Percentiles rank a stretch among this genome's conserved stretches.
phyloP scores from a whole-genome alignment of 2,329 filamentous ascomycete species.

The Colletotrichum somersetense region DNA sequence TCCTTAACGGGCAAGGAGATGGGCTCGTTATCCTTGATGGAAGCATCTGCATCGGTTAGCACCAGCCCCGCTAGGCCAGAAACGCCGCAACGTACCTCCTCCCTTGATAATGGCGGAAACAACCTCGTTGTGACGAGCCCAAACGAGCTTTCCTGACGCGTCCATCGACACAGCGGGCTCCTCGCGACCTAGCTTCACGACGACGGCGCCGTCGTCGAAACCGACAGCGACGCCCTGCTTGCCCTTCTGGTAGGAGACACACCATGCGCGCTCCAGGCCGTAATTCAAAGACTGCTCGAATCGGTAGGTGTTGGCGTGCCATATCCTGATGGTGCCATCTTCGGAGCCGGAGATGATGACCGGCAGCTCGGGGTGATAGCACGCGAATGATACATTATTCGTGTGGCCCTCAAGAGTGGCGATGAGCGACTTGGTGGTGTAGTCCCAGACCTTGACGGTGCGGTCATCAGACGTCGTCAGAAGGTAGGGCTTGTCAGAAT shows the following conservation, averaged over 20 bases:
- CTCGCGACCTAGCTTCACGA: constrained; percentile 97
- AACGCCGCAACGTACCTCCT: constrained; percentile 64
- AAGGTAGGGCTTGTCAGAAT: constrained; percentile 84
- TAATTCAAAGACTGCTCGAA: constrained; percentile 97
- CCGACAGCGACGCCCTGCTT: constrained; percentile 95
- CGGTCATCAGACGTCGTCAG: constrained; percentile 93
- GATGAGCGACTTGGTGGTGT: constrained; percentile 97
- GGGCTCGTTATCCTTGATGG: constrained; percentile 88
- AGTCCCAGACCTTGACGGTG: constrained; percentile 95
- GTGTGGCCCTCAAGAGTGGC: constrained; percentile 97
- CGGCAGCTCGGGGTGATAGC: constrained; percentile 96
- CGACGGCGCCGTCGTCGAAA: constrained; percentile 97
- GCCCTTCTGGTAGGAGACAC: constrained; percentile 93
- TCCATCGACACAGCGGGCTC: constrained; percentile 99
- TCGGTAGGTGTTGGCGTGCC: constrained; percentile 98
- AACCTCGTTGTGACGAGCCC: constrained; percentile 95
- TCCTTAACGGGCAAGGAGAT: constrained; percentile 93
- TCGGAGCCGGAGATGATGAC: constrained; percentile 98
- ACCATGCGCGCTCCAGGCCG: constrained; percentile 96
- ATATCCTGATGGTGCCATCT: constrained; percentile 97
- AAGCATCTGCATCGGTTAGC: constrained; percentile 69
- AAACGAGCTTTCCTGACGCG: constrained; percentile 92
- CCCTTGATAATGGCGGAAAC: constrained; percentile 96
- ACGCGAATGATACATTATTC: constrained; percentile 97
- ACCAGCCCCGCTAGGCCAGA: neutral